Base-by-base conservation (phyloP, 768 basidiomycete genomes). In the Suillus alpinus region DNA sequence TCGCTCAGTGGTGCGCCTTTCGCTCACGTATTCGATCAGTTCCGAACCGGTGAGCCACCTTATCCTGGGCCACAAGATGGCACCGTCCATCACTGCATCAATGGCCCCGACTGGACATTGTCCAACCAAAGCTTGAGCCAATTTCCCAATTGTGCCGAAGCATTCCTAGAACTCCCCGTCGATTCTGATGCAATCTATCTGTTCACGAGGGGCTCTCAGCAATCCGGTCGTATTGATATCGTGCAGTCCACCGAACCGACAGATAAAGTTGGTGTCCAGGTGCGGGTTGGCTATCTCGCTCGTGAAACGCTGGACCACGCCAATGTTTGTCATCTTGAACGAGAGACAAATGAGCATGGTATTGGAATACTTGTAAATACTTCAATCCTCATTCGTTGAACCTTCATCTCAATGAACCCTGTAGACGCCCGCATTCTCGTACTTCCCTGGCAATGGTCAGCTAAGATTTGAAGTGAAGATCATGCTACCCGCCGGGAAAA, bases 381-480 rank as follows among this genome's bases (percentile, higher is more conserved):
- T 40, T 39, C 14, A 46, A 37, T 34, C 16, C 47, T 40, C 34
- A 32, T 51, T 18, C 10, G 13, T 44, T 41, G 1, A 34, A 18
- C 9, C n/a, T 23, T 5, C 14, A 50, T 16, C 18, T 49, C 47
- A 13, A 65, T 34, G 7, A 0, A 1, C 37, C 14, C n/a, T 57
- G n/a, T 23, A 81, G 80, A 79, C 78, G 0, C 74, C 75, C 2
- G 41, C 8, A 34, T 65, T 66, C 63, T n/a, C 36, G 1, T 51
- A 32, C 32, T 62, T 52, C 8, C 47, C 56, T 57, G 51, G 39
- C 5, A 44, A 32, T 5, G 59, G 61, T 18, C 62, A 52, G 10
- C 65, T 79, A 47, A 64, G 56, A 31, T 79, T 80, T 41, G 74
- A 76, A 6, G 68, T 78, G 14, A 74, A 68, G 18, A 64, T 80